Percentiles rank a stretch among this genome's conserved stretches.
Conservation (phyloP, 208 protist genomes). For the Naegleria lovaniensis region DNA sequence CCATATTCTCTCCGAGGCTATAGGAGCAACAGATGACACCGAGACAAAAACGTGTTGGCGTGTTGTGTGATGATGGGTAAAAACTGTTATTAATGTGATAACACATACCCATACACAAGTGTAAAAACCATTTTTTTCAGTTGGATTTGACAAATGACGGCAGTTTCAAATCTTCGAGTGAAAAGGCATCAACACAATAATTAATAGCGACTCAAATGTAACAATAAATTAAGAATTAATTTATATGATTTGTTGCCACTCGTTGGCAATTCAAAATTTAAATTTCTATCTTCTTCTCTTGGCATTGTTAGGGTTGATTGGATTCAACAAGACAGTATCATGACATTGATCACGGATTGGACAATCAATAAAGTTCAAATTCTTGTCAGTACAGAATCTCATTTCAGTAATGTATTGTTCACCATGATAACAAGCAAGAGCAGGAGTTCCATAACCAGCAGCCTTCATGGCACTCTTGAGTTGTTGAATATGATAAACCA, state of each 20-base stretch:
- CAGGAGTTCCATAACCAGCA: background rate
- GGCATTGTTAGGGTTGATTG: background rate
- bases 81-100: background rate
- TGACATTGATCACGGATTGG: background rate
- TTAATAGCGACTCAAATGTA: too few relatives aligned
- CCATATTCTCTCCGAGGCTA: background rate
- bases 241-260: too few relatives aligned
- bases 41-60: too few relatives aligned
- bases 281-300: too few relatives aligned
- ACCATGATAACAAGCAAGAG: background rate
- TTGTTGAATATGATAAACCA: background rate
- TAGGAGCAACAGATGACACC: too few relatives aligned
- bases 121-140: background rate
- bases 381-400: slow-evolving; percentile 11
- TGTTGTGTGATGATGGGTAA: too few relatives aligned
- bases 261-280: too few relatives aligned
- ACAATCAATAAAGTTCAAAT: slow-evolving; percentile 3
- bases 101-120: background rate
- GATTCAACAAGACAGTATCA: background rate
- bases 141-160: background rate
- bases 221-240: too few relatives aligned
- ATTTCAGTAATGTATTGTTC: background rate
- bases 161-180: too few relatives aligned
- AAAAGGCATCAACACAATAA: too few relatives aligned
- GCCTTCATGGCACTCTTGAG: background rate